Base-by-base conservation (phyloP, 164 flowering plant genomes). In the Pachysandra terminalis region DNA sequence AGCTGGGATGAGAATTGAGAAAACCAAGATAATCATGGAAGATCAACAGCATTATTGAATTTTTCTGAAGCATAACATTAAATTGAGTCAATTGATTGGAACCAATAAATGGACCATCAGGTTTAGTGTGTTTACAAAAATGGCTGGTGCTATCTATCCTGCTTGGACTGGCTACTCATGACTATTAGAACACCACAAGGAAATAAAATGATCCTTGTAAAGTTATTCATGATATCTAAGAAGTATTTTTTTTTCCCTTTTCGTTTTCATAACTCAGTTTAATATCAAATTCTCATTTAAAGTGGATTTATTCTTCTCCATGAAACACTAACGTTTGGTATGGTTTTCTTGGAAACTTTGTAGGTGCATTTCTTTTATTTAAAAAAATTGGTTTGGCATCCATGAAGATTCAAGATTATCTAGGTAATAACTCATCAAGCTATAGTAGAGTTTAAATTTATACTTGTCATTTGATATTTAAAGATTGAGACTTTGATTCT, bases 331-430 rank as follows among this genome's bases (percentile, higher is more conserved):
- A 54, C 73, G 41, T 59, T 59, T 16, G 8, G 0, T 22, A 24
- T 54, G 62, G 37, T 66, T 67, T 54, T 35, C 62, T 59, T 56
- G 22, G 48, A 56, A 62, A 37, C 5, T 51, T 41, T 69, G 5
- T 56, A 87, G 93, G 93, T 64, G 84, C 68, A 25, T 74, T 28
- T 66, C 57, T 77, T 59, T 59, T 87, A 13, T 83, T 87, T 17
- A 85, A 68, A 23, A 78, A 25, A 73, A 79, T 89, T 56, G 94
- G 90, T 19, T 59, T 85, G 51, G 73, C 79, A 58, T 55, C 73
- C 59, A 52, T 89, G 72, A 53, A 1, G 40, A 8, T 75, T 64
- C 62, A 79, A 69, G 90, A 87, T 75, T 81, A 75, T 69, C 76
- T 89, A 55, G 94, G 94, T 88, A 59, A 71, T 24, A 62, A 61